Conservation (phyloP, 139 green algal genomes). For the Eudorina sp. region DNA sequence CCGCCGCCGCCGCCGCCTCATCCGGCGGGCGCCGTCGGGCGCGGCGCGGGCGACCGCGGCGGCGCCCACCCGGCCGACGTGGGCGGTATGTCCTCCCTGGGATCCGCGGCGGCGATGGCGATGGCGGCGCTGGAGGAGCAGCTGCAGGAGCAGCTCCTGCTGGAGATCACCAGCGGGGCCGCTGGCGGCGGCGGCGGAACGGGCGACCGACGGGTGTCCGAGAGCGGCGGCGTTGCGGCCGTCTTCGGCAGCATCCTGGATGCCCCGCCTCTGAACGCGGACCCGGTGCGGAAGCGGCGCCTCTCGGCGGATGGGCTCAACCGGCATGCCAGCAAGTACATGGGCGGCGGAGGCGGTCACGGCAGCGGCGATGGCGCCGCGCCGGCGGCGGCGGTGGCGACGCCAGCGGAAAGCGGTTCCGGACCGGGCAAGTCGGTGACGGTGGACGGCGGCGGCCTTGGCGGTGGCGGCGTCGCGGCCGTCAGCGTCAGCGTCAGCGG, state of each 20-base stretch:
- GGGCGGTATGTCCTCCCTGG: too few species aligned
- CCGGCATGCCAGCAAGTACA: conserved; percentile 2
- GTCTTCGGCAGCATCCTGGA: conserved; percentile 11
- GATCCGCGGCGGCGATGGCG: not conserved
- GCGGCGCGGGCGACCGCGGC: too few species aligned
- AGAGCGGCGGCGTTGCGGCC: not conserved
- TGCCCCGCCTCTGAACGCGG: not conserved
- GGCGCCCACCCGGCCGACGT: not conserved
- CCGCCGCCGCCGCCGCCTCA: not conserved
- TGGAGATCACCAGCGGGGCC: not conserved
- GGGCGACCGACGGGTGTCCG: not conserved
- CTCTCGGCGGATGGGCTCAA: conserved; percentile 10
- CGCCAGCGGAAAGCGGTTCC: too few species aligned
- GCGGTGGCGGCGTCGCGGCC: not conserved
- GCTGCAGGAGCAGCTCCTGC: not conserved
- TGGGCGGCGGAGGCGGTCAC: not conserved
- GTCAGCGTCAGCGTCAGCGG: not conserved
- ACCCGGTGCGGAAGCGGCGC: not conserved
- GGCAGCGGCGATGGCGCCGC: not conserved
- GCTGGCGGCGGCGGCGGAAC: not conserved
- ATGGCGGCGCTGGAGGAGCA: not conserved
- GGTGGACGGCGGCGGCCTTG: too few species aligned
- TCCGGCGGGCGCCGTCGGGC: too few species aligned
- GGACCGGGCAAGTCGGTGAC: too few species aligned
- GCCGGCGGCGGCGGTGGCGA: not conserved